Conservation (phyloP, 768 basidiomycete species). For the Rhodotorula kratochvilovae region DNA sequence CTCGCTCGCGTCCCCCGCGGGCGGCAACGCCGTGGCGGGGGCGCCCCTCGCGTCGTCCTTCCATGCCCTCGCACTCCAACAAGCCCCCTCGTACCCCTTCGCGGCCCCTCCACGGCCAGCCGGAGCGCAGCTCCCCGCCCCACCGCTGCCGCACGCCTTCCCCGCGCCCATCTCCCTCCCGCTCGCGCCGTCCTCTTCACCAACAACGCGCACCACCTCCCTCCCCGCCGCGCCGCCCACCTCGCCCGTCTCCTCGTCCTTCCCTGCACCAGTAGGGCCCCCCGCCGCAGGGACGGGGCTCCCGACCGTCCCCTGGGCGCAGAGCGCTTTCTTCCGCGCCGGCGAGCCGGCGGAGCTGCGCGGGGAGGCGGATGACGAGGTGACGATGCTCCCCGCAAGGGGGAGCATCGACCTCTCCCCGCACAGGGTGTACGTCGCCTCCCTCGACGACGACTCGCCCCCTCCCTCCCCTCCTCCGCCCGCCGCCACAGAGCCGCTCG, state of each 20-base stretch:
- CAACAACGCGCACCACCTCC: background rate
- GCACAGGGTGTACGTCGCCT: slow-evolving; percentile 34
- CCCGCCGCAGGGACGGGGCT: no score
- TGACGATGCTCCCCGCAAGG: slow-evolving; percentile 9
- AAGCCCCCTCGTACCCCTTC: background rate
- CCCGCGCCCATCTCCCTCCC: background rate
- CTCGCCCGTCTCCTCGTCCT: slow-evolving; percentile 12
- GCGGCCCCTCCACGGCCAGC: background rate
- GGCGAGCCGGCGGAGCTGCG: background rate
- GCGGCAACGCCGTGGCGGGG: background rate
- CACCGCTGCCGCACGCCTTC: background rate
- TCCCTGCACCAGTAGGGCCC: no score
- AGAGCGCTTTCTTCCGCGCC: background rate
- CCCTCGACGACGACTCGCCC: slow-evolving; percentile 9
- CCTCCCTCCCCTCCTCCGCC: background rate
- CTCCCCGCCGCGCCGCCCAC: slow-evolving; percentile 24
- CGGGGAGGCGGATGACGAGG: background rate
- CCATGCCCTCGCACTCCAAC: background rate
- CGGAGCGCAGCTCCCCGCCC: background rate
- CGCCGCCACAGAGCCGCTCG: background rate
- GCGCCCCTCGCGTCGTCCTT: background rate
- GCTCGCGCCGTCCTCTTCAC: background rate
- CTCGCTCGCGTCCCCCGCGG: slow-evolving; percentile 1
- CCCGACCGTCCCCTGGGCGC: slow-evolving; percentile 1
- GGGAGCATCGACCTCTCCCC: slow-evolving; percentile 22